These are phyloP conservation scores for sunflower (Helianthus annuus) DNA, from an alignment of 129 eudicot species.

Conservation along the genomic window DNA sequence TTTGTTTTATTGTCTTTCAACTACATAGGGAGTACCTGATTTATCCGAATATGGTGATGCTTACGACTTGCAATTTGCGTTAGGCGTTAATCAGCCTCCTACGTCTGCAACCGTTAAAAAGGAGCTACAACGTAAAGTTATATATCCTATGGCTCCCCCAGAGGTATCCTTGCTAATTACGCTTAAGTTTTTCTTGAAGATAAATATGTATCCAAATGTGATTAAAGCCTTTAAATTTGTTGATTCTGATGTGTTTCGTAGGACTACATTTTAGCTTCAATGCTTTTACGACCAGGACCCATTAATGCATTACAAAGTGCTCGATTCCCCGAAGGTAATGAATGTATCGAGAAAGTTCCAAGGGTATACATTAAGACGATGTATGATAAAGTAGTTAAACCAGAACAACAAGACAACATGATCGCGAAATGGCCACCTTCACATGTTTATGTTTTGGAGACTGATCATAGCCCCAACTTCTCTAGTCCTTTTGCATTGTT, in stretches of 20 bases:
- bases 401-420: constrained; percentile 47
- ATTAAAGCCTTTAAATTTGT: background rate
- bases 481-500: constrained; percentile 41
- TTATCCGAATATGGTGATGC: constrained; percentile 41
- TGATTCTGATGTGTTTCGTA: background rate
- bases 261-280: constrained; percentile 47
- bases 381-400: constrained; percentile 37
- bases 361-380: constrained; percentile 43
- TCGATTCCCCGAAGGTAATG: constrained; percentile 33
- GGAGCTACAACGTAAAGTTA: constrained; percentile 37
- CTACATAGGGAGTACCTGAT: constrained; percentile 34
- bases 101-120: constrained; percentile 34
- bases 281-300: constrained; percentile 45
- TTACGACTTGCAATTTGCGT: constrained; percentile 33
- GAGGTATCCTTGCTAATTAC: constrained; percentile 23
- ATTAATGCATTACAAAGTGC: constrained; percentile 30
- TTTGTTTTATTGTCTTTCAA: background rate
- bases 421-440: constrained; percentile 48
- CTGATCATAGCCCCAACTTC: constrained; percentile 46
- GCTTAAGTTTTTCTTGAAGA: background rate
- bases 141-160: constrained; percentile 31
- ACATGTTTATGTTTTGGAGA: constrained; percentile 41
- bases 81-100: constrained; percentile 35
- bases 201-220: background rate
- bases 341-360: constrained; percentile 31